phyloP scores from a whole-genome alignment of 352 stramenopile species.

The Globisporangium viniferum region DNA sequence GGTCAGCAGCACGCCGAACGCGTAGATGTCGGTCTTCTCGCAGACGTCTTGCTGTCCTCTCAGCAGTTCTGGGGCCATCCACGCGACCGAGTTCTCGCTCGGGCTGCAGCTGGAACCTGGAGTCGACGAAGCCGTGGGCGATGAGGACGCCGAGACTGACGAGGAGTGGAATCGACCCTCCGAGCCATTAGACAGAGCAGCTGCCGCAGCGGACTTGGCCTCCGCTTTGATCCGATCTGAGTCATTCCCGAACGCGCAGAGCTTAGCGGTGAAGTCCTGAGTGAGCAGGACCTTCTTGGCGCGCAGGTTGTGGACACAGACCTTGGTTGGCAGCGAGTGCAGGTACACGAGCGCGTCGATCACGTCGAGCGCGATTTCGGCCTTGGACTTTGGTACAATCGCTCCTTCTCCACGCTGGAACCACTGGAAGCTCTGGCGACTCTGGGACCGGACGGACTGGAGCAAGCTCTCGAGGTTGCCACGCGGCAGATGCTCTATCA shows the following conservation, averaged over 20 bases:
- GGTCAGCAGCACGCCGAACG: constrained; percentile 50
- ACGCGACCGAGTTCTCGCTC: constrained; percentile 27
- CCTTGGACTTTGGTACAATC: constrained; percentile 44
- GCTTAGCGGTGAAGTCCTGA: constrained; percentile 42
- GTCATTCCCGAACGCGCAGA: constrained; percentile 41
- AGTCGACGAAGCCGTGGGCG: constrained; percentile 16
- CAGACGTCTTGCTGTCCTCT: constrained; percentile 24
- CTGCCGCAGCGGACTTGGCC: neutral
- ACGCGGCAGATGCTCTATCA: constrained; percentile 45
- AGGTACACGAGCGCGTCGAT: constrained; percentile 68
- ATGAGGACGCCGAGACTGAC: constrained; percentile 15
- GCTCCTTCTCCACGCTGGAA: constrained; percentile 19
- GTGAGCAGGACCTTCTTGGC: constrained; percentile 41
- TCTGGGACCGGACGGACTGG: constrained; percentile 18
- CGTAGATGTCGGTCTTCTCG: constrained; percentile 40
- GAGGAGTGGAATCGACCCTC: constrained; percentile 14
- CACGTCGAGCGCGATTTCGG: constrained; percentile 66
- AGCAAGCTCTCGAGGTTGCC: constrained; percentile 39
- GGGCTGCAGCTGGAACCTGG: neutral
- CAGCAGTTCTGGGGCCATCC: constrained; percentile 55
- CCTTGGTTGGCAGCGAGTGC: constrained; percentile 47
- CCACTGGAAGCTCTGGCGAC: constrained; percentile 33
- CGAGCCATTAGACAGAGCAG: too few relatives aligned
- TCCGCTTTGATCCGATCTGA: neutral
- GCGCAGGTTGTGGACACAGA: constrained; percentile 39